phyloP scores from a whole-genome alignment of 208 protist genomes.

The Strigomonas oncopelti region DNA sequence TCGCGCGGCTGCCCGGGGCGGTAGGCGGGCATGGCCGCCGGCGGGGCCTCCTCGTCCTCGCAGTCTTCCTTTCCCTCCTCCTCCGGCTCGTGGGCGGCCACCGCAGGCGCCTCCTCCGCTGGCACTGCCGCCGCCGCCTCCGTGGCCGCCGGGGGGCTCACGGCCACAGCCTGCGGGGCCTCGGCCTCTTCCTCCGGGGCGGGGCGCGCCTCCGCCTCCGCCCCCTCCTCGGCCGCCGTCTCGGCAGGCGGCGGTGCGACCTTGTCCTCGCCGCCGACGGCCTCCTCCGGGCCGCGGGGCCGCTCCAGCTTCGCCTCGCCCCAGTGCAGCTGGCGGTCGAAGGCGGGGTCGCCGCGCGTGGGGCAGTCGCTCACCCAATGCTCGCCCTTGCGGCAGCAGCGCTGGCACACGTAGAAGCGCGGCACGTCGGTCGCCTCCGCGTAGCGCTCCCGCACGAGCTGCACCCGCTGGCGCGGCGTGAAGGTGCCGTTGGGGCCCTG shows the following conservation, averaged over 20 bases:
- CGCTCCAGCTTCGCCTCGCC: conserved; percentile 57
- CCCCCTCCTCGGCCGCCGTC: background rate
- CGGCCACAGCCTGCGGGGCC: no score
- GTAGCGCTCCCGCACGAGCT: conserved; percentile 69
- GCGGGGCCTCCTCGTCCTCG: conserved; percentile 35
- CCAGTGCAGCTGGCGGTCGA: conserved; percentile 66
- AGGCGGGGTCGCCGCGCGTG: conserved; percentile 50
- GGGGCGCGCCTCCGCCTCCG: background rate
- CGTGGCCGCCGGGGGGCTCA: no score
- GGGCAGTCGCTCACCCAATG: conserved; percentile 80
- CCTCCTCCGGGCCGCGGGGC: background rate
- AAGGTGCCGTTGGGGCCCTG: conserved; percentile 65
- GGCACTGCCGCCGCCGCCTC: background rate
- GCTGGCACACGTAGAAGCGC: conserved; percentile 79
- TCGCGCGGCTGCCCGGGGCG: conserved; percentile 20
- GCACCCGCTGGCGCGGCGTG: conserved; percentile 57
- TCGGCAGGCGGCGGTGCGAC: background rate
- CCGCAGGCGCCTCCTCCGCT: background rate
- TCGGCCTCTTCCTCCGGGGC: no score
- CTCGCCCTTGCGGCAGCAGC: conserved; percentile 69
- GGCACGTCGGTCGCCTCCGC: conserved; percentile 52
- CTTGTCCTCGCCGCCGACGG: background rate
- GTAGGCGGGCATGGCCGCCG: conserved; percentile 19
- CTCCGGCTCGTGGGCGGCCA: background rate
- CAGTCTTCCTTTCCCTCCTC: background rate